phyloP scores from a whole-genome alignment of 176 grass and related monocot species.

The Alopecurus myosuroides region DNA sequence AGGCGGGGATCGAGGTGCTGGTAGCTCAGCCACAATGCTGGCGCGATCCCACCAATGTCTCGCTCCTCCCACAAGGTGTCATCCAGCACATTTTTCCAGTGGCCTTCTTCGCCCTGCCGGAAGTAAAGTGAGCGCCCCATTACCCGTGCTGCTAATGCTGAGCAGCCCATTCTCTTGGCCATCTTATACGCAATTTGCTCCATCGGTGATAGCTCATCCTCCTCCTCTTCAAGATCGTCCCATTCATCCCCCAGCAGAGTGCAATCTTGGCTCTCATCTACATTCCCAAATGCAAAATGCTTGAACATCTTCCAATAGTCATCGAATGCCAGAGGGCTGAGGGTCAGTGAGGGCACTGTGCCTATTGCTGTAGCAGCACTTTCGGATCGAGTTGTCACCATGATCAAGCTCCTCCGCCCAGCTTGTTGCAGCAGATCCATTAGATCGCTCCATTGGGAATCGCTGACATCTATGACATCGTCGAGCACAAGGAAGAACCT shows the following conservation, averaged over 20 bases:
- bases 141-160: not conserved
- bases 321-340: not conserved
- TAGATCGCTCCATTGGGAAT: constrained; percentile 15
- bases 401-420: constrained; percentile 35
- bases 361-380: not conserved
- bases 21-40: constrained; percentile 38
- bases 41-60: not conserved
- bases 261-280: constrained; percentile 19
- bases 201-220: not conserved
- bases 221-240: not conserved
- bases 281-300: constrained; percentile 17
- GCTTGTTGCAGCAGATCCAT: constrained; percentile 12
- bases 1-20: constrained; percentile 39
- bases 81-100: constrained; percentile 32
- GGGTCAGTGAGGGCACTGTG: constrained; percentile 2
- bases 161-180: constrained; percentile 17
- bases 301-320: constrained; percentile 38
- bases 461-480: not conserved
- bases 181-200: constrained; percentile 5
- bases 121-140: constrained; percentile 4
- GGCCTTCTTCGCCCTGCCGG: constrained; percentile 10
- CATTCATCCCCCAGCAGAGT: constrained; percentile 22
- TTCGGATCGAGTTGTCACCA: constrained; percentile 29
- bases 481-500: constrained; percentile 37
- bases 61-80: constrained; percentile 13